phyloP scores from a whole-genome alignment of 2,329 filamentous ascomycete species.

The Byssochlamys sp. region DNA sequence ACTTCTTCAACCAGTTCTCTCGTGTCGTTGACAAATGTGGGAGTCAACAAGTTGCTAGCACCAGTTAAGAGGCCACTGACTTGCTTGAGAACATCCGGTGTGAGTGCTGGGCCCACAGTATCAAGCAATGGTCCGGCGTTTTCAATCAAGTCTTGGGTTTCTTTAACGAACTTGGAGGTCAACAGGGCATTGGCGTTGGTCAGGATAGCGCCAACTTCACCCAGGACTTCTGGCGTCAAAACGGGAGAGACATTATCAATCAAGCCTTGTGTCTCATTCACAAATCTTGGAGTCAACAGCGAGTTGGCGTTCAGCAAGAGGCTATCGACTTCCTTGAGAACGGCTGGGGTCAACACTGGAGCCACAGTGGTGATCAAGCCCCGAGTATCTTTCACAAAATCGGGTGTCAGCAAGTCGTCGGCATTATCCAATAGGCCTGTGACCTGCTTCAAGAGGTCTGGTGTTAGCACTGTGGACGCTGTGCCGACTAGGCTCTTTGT shows the following conservation, averaged over 20 bases:
- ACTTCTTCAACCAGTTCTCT: conserved; percentile 14
- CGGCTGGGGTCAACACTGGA: conserved; percentile 15
- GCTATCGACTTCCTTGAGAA: conserved; percentile 15
- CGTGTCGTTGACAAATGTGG: conserved; percentile 17
- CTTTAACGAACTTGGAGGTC: conserved; percentile 14
- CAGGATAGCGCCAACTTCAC: conserved; percentile 11
- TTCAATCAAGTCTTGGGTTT: conserved; percentile 11
- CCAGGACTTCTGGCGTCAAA: conserved; percentile 15
- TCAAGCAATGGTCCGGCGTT: conserved; percentile 7
- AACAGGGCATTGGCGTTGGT: conserved; percentile 16
- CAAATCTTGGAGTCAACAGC: conserved; percentile 22
- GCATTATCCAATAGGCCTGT: conserved; percentile 13
- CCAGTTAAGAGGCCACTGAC: conserved; percentile 13
- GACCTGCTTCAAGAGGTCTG: conserved; percentile 12
- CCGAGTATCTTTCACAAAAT: conserved; percentile 20
- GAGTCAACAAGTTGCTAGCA: conserved; percentile 16
- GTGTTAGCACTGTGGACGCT: conserved; percentile 11
- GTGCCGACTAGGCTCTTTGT: conserved; percentile 9
- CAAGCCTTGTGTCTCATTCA: conserved; percentile 15
- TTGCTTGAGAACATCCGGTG: conserved; percentile 12
- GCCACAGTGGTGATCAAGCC: conserved; percentile 13
- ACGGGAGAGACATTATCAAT: conserved; percentile 13
- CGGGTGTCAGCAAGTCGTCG: conserved; percentile 21
- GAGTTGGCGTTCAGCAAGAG: conserved; percentile 18
- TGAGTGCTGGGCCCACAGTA: conserved; percentile 3